These are phyloP conservation scores for Sisymbrium altissimum DNA, from an alignment of 345 rosid species.

Conservation along the genomic window DNA sequence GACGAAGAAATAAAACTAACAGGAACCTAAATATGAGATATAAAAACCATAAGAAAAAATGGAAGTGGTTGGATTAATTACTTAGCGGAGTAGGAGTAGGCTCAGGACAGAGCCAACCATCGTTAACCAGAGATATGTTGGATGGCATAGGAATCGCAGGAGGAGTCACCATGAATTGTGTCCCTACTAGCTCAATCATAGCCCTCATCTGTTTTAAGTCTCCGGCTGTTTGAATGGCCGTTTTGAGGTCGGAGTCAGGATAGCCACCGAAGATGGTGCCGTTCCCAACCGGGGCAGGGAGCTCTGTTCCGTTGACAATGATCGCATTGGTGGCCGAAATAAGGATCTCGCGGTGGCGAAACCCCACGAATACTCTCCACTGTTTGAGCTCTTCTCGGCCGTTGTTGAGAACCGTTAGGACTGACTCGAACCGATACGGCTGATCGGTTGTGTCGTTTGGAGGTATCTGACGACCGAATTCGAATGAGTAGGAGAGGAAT, in stretches of 20 bases:
- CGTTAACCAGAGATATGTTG: slow-evolving; percentile 67
- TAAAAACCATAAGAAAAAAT: neutral
- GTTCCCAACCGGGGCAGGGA: slow-evolving; percentile 75
- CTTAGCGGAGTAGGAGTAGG: slow-evolving; percentile 33
- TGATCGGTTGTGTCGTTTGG: slow-evolving; percentile 65
- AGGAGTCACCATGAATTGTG: slow-evolving; percentile 74
- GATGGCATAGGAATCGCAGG: slow-evolving; percentile 65
- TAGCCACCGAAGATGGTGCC: slow-evolving; percentile 77
- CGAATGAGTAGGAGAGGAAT: too few relatives aligned
- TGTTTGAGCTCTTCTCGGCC: slow-evolving; percentile 69
- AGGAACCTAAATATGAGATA: neutral
- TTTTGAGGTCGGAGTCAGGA: slow-evolving; percentile 69
- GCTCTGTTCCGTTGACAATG: slow-evolving; percentile 63
- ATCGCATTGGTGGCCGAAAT: slow-evolving; percentile 66
- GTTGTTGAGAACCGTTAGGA: slow-evolving; percentile 65
- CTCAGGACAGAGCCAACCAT: slow-evolving; percentile 69
- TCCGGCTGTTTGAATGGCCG: slow-evolving; percentile 89
- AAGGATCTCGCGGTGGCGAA: slow-evolving; percentile 59
- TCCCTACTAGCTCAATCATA: slow-evolving; percentile 62
- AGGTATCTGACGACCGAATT: slow-evolving; percentile 52
- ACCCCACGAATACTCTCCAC: slow-evolving; percentile 78
- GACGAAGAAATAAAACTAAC: neutral
- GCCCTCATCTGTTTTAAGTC: slow-evolving; percentile 73
- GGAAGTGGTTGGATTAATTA: neutral
- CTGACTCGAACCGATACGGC: slow-evolving; percentile 80